Percentiles rank a stretch among this genome's conserved stretches.
Conservation (phyloP, 495 filamentous ascomycete genomes). For the Cercophora newfieldiana region DNA sequence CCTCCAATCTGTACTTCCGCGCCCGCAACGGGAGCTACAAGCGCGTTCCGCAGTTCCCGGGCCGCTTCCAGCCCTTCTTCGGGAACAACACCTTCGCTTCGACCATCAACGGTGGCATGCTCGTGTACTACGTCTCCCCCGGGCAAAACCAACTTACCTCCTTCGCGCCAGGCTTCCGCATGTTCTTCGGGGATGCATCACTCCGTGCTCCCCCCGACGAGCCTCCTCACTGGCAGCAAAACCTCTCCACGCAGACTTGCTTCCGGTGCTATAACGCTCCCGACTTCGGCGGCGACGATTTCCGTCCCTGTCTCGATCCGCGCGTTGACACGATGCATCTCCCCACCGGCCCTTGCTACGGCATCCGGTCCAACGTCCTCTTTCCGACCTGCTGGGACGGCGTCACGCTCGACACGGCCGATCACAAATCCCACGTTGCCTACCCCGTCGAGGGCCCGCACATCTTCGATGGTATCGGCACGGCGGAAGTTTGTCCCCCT, state of each 20-base stretch:
- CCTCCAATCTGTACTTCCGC: slow-evolving; percentile 46
- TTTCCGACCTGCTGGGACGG: slow-evolving; percentile 56
- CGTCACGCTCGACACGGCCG: slow-evolving; percentile 50
- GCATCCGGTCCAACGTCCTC: slow-evolving; percentile 40
- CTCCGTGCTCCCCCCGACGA: slow-evolving; percentile 15
- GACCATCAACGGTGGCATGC: slow-evolving; percentile 42
- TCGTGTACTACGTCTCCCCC: slow-evolving; percentile 44
- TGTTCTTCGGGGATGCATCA: slow-evolving; percentile 27
- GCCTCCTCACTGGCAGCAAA: slow-evolving; percentile 1
- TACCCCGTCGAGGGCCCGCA: slow-evolving; percentile 12
- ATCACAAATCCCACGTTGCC: slow-evolving; percentile 50
- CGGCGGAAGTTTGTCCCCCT: slow-evolving; percentile 41
- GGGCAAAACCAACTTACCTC: slow-evolving; percentile 36
- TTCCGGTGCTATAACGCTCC: slow-evolving; percentile 38
- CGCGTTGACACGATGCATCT: slow-evolving; percentile 34
- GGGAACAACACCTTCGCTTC: slow-evolving; percentile 35
- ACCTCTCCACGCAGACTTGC: slow-evolving; percentile 29
- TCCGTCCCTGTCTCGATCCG: slow-evolving; percentile 24
- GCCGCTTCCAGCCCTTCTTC: background rate
- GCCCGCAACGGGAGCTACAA: slow-evolving; percentile 48
- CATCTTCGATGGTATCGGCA: slow-evolving; percentile 26
- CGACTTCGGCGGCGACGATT: slow-evolving; percentile 32
- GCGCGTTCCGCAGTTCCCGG: slow-evolving; percentile 35
- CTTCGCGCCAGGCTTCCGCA: slow-evolving; percentile 39
- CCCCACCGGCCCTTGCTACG: slow-evolving; percentile 42